Conservation (phyloP, 805 yeast species). For the Millerago galiae region DNA sequence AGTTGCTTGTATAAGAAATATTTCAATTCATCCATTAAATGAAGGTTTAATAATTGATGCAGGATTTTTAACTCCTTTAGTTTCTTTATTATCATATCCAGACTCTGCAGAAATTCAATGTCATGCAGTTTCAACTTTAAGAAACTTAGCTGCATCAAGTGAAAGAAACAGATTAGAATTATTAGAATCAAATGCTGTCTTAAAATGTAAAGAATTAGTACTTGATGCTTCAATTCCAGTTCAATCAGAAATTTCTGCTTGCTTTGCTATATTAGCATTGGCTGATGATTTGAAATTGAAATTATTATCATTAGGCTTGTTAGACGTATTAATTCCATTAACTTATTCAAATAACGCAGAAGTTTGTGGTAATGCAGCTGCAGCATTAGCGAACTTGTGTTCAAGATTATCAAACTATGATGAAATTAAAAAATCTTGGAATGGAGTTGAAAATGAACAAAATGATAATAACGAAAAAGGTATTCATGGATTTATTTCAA, state of each 20-base stretch:
- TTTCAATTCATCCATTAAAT: constrained; percentile 92
- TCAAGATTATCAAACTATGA: constrained; percentile 83
- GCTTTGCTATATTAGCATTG: constrained; percentile 92
- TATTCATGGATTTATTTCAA: constrained; percentile 70
- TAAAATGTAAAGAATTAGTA: constrained; percentile 84
- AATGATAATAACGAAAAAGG: constrained; percentile 63
- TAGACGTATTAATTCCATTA: constrained; percentile 85
- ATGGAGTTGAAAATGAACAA: constrained; percentile 22
- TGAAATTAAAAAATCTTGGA: constrained; percentile 74
- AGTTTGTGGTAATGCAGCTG: constrained; percentile 97
- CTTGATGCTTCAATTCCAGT: constrained; percentile 83
- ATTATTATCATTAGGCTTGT: constrained; percentile 74
- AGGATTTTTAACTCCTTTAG: constrained; percentile 90
- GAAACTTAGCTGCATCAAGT: constrained; percentile 93
- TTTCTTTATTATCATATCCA: constrained; percentile 70
- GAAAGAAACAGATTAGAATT: constrained; percentile 90
- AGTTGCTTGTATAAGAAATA: constrained; percentile 96
- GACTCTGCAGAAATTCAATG: constrained; percentile 97
- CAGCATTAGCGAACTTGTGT: constrained; percentile 93
- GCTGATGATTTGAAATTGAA: constrained; percentile 91
- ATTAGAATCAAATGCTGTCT: constrained; percentile 92
- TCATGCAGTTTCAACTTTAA: constrained; percentile 92
- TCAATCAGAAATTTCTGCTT: constrained; percentile 94
- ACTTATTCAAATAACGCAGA: constrained; percentile 85
- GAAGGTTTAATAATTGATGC: constrained; percentile 96